Conservation (phyloP, 1,284 basidiomycete genomes). For the Ganoderma leucocontextum region DNA sequence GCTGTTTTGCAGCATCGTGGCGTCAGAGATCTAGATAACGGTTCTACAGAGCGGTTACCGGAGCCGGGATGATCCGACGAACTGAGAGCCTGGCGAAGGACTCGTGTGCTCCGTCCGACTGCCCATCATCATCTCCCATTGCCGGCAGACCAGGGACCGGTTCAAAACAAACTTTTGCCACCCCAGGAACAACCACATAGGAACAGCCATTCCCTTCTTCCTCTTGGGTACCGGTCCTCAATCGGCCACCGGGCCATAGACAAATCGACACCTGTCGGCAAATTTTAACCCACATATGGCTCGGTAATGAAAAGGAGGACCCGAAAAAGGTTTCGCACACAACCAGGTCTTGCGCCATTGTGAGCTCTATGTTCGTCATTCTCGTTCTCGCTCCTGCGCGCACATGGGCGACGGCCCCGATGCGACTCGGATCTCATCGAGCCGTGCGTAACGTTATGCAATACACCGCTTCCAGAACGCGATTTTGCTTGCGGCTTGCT, state of each 20-base stretch:
- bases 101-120: neutral
- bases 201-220: neutral
- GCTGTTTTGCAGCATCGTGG: neutral
- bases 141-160: neutral
- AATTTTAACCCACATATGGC: neutral
- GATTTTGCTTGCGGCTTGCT: neutral
- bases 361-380: neutral
- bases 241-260: neutral
- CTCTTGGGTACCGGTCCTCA: neutral
- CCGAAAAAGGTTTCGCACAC: neutral
- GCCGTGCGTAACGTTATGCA: conserved; percentile 1
- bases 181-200: neutral
- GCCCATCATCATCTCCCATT: neutral
- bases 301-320: neutral
- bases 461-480: conserved; percentile 8
- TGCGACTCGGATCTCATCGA: neutral
- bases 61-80: neutral
- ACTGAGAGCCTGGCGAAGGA: neutral
- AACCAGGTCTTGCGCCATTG: neutral
- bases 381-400: neutral
- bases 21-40: neutral
- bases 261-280: neutral
- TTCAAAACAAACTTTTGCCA: neutral
- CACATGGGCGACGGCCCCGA: neutral
- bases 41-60: neutral